Base-by-base conservation (phyloP, 2,329 filamentous ascomycete genomes). In the Trichocomaceae sp. region DNA sequence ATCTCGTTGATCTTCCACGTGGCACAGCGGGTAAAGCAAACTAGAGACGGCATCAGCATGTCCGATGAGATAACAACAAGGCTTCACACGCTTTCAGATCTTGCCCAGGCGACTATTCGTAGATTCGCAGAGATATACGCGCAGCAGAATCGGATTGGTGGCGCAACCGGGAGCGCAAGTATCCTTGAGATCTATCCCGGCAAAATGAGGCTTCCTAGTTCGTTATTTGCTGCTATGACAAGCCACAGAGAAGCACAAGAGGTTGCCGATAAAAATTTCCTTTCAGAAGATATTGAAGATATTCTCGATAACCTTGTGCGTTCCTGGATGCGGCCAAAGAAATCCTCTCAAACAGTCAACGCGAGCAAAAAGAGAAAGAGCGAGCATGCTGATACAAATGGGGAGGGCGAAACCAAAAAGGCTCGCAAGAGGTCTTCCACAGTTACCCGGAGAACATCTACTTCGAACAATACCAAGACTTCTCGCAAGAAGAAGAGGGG, bases 21-120 rank as follows among this genome's bases (percentile, higher is more conserved):
- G 58, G 90, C 90, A 12, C 91, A 97, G 71, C 84, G 90, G 9
- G 86, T 96, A 53, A 99, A 99, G 77, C 88, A 92, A 70, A 88
- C 91, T 9, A 81, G 83, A 42, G 93, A 99, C 68, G 87, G 83
- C 12, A 83, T 97, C 57, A 79, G 81, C 22, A 80, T 70, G 46
- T 68, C 83, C 0, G 69, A 74, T 26, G 64, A 68, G 20, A 69
- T 75, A 9, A 72, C 68, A n/a, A 68, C 67, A 26, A 69, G 72
- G 58, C 78, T 99, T 0, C 95, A 96, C 67, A 84, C 91, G 5
- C 74, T 99, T 37, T 91, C 89, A 50, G 93, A 99, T 69, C 80
- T 99, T 9, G 84, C 91, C 0, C 88, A 93, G 70, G 82, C 85
- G 2, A 80, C 92, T 12, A 86, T 96, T 57, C 83, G 89, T 47